These are phyloP conservation scores for Epichloe sp. DNA, from an alignment of 2,329 filamentous ascomycete genomes.

Conservation along the genomic window DNA sequence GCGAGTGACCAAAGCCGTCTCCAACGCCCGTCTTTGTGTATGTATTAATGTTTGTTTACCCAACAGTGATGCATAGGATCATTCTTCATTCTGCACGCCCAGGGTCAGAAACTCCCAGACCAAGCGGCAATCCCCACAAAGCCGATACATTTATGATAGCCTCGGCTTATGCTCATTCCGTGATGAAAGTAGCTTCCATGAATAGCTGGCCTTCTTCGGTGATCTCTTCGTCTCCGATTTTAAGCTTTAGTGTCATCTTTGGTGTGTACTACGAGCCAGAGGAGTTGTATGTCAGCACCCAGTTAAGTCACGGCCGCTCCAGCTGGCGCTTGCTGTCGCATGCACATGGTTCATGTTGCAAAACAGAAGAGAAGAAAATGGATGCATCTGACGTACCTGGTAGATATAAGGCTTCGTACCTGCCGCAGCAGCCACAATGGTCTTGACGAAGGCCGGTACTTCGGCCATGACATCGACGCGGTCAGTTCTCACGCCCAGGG, in stretches of 20 bases:
- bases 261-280: slow-evolving; percentile 53
- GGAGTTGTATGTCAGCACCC: not conserved
- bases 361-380: not conserved
- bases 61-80: slow-evolving; percentile 8
- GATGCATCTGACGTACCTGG: slow-evolving; percentile 46
- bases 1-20: slow-evolving; percentile 14
- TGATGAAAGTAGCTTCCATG: slow-evolving; percentile 94
- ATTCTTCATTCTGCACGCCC: slow-evolving; percentile 1
- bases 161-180: slow-evolving; percentile 29
- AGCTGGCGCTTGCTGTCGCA: not conserved
- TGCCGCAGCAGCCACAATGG: slow-evolving; percentile 73
- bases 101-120: not conserved
- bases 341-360: too few species aligned
- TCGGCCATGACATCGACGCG: slow-evolving; percentile 89
- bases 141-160: not conserved
- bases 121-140: not conserved
- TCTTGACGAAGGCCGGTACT: slow-evolving; percentile 90
- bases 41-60: slow-evolving; percentile 7
- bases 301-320: not conserved
- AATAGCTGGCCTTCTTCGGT: slow-evolving; percentile 70
- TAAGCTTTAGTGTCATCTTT: slow-evolving; percentile 63
- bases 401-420: slow-evolving; percentile 98
- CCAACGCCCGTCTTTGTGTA: slow-evolving; percentile 12
- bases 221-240: slow-evolving; percentile 67
- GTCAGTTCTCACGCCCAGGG: slow-evolving; percentile 59